Conservation (phyloP, 495 filamentous ascomycete genomes). For the Letharia columbiana region DNA sequence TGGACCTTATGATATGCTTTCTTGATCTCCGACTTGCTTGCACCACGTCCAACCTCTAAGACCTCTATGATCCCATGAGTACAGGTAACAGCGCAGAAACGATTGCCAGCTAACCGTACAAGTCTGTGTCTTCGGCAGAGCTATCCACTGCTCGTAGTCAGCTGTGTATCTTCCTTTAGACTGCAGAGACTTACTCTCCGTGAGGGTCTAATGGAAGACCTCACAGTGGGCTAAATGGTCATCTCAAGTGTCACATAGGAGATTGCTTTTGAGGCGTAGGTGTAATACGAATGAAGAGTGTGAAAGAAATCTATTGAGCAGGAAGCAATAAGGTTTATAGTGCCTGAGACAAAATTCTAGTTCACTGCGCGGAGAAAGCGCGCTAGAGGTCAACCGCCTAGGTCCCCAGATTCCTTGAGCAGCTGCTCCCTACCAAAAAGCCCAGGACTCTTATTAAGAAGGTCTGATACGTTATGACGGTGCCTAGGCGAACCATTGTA, state of each 20-base stretch:
- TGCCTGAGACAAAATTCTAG: too few relatives aligned
- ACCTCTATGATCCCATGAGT: slow-evolving; percentile 48
- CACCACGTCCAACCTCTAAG: slow-evolving; percentile 59
- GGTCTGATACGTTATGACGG: not conserved
- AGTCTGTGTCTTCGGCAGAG: slow-evolving; percentile 46
- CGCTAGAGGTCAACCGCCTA: not conserved
- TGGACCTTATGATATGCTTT: slow-evolving; percentile 93
- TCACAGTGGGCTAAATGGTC: not conserved
- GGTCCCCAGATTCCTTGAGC: too few relatives aligned
- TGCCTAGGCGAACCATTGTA: not conserved
- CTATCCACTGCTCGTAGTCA: slow-evolving; percentile 29
- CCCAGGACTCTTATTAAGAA: too few relatives aligned
- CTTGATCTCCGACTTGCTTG: slow-evolving; percentile 79
- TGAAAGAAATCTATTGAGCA: not conserved
- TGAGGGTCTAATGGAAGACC: not conserved
- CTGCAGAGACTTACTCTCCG: slow-evolving; percentile 8
- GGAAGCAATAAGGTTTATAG: not conserved
- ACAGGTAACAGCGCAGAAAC: not conserved
- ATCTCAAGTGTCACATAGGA: not conserved
- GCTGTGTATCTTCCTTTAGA: not conserved
- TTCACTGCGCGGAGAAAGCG: not conserved
- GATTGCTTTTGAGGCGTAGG: not conserved
- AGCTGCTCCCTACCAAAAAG: not conserved
- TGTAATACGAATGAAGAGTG: not conserved
- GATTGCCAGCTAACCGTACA: slow-evolving; percentile 50